Evolutionary conservation across 768 basidiomycete genomes (phyloP).

Genomic region (Suillus bovinus): DNA sequence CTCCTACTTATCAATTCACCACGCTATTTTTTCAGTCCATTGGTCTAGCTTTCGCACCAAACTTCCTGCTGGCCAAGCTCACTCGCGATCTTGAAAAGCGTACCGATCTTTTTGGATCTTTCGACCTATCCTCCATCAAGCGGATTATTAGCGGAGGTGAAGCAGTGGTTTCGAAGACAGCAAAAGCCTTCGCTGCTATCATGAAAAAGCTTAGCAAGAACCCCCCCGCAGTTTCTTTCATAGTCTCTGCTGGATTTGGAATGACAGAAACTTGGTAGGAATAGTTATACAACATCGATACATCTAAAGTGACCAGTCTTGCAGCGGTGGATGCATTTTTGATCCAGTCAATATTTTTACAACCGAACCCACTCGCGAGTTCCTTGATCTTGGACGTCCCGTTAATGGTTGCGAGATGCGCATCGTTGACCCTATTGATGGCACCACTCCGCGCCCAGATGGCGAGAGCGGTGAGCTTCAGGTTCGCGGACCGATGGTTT

Average conservation of each 20-base stretch:
- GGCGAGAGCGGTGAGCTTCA: slow-evolving; percentile 40
- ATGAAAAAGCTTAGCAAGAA: slow-evolving; percentile 31
- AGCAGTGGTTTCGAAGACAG: slow-evolving; percentile 40
- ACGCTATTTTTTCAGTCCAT: slow-evolving; percentile 24
- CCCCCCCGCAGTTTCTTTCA: slow-evolving; percentile 14
- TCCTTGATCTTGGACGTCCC: slow-evolving; percentile 38
- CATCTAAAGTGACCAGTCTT: background rate
- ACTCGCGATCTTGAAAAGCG: slow-evolving; percentile 32
- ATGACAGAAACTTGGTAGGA: slow-evolving; percentile 45
- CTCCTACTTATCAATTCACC: slow-evolving; percentile 7
- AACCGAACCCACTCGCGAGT: slow-evolving; percentile 27
- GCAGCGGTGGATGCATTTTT: slow-evolving; percentile 41
- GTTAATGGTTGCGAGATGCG: slow-evolving; percentile 36
- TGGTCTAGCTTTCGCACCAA: slow-evolving; percentile 38
- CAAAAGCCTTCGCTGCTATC: slow-evolving; percentile 35
- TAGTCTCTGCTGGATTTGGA: slow-evolving; percentile 35
- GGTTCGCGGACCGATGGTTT: slow-evolving; percentile 40
- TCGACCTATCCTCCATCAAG: slow-evolving; percentile 36
- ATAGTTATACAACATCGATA: background rate
- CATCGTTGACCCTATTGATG: slow-evolving; percentile 32
- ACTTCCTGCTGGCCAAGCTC: slow-evolving; percentile 43
- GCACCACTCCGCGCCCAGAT: slow-evolving; percentile 25
- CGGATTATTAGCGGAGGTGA: slow-evolving; percentile 45
- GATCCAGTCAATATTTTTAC: slow-evolving; percentile 29
- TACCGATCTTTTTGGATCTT: slow-evolving; percentile 22